These are phyloP conservation scores for Angophora floribunda DNA, from an alignment of 345 rosid species.

Conservation along the genomic window DNA sequence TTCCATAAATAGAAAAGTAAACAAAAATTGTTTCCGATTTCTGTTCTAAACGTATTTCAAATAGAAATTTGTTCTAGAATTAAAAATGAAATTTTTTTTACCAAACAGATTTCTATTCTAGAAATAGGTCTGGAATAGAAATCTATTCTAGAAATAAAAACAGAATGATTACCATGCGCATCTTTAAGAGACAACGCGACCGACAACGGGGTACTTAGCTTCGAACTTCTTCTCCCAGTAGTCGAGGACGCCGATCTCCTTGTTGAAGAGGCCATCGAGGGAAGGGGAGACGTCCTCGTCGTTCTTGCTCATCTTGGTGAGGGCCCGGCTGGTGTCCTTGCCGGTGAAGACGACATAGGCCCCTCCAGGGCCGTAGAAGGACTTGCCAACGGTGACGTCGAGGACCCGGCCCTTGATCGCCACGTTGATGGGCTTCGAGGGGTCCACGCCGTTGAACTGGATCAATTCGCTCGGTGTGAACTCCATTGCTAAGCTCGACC, in stretches of 20 bases:
- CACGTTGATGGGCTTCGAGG: slow-evolving; percentile 71
- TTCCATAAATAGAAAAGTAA: too few relatives aligned
- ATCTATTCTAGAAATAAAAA: too few relatives aligned
- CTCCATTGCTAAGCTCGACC: slow-evolving; percentile 36
- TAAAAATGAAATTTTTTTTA: too few relatives aligned
- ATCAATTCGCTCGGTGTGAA: slow-evolving; percentile 53
- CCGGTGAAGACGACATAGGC: slow-evolving; percentile 68
- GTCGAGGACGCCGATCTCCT: slow-evolving; percentile 62
- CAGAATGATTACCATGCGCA: too few relatives aligned
- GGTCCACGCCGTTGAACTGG: slow-evolving; percentile 63
- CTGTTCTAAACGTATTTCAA: too few relatives aligned
- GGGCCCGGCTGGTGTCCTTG: slow-evolving; percentile 78
- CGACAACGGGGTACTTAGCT: slow-evolving; percentile 82
- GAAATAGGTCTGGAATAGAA: too few relatives aligned
- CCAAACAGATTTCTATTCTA: too few relatives aligned
- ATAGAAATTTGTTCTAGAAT: too few relatives aligned
- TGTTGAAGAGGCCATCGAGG: slow-evolving; percentile 59
- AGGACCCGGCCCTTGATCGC: slow-evolving; percentile 77
- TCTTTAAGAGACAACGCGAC: slow-evolving; percentile 50
- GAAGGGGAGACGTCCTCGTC: slow-evolving; percentile 62
- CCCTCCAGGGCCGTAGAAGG: slow-evolving; percentile 82
- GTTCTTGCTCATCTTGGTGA: slow-evolving; percentile 93
- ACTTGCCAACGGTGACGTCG: slow-evolving; percentile 61
- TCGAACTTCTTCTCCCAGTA: slow-evolving; percentile 89
- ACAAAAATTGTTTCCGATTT: too few relatives aligned